A percentile compares a stretch with the other conserved stretches of the same genome.
Conservation (phyloP, 257 asterid genomes). For the Buddleja alternifolia region DNA sequence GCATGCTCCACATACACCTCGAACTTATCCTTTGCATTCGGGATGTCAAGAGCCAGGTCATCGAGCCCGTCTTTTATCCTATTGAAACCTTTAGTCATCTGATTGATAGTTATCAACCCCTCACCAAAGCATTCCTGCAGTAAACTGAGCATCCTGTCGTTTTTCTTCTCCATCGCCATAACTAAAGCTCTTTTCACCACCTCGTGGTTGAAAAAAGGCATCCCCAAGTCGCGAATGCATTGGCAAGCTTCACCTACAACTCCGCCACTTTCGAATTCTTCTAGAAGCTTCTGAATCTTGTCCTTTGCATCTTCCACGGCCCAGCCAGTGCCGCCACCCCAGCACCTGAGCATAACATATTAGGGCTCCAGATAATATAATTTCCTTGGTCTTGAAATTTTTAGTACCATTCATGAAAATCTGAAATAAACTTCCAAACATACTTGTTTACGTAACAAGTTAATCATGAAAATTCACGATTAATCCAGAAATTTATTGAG, state of each 20-base stretch:
- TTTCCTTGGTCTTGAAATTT: too few species aligned
- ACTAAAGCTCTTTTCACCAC: slow-evolving; percentile 96
- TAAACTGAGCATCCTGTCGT: slow-evolving; percentile 79
- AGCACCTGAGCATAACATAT: too few species aligned
- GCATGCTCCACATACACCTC: slow-evolving; percentile 63
- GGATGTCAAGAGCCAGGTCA: slow-evolving; percentile 93
- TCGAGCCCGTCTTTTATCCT: slow-evolving; percentile 92
- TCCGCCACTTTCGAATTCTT: slow-evolving; percentile 93
- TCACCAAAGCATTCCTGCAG: slow-evolving; percentile 79
- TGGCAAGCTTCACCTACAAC: slow-evolving; percentile 90
- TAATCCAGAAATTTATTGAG: too few species aligned
- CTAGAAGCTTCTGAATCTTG: slow-evolving; percentile 91
- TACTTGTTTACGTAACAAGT: too few species aligned
- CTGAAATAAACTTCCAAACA: too few species aligned
- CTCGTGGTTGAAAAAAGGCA: slow-evolving; percentile 96
- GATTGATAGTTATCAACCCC: slow-evolving; percentile 91
- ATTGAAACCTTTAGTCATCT: slow-evolving; percentile 89
- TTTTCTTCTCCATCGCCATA: slow-evolving; percentile 99
- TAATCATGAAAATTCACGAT: too few species aligned
- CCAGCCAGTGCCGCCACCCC: slow-evolving; percentile 99
- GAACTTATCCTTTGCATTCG: slow-evolving; percentile 85
- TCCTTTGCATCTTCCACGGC: slow-evolving; percentile 99
- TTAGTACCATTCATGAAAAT: too few species aligned
- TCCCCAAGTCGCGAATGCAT: slow-evolving; percentile 85
- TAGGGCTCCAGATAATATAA: too few species aligned